Evolutionary conservation across 2,329 filamentous ascomycete species (phyloP).

Genomic region (Sporothrix pseudoabietina): DNA sequence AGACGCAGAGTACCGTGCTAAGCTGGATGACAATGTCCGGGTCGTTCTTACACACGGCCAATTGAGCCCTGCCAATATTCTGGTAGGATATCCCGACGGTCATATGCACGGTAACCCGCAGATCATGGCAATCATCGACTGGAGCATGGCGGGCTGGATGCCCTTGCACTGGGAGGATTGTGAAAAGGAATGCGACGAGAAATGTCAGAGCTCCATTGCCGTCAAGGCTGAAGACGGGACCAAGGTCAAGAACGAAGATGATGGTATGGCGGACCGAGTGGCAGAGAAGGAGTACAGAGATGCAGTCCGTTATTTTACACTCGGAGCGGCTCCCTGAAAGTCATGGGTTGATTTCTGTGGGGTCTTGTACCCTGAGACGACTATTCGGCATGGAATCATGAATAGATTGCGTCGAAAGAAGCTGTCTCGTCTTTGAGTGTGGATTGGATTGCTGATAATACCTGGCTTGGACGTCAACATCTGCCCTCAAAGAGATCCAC

Average conservation of each 20-base stretch:
- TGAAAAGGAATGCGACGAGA: slow-evolving; percentile 31
- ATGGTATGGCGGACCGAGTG: background rate
- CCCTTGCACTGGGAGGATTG: slow-evolving; percentile 44
- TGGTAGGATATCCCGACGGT: background rate
- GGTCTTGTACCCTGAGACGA: background rate
- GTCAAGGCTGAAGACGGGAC: background rate
- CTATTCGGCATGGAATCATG: background rate
- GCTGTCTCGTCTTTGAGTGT: background rate
- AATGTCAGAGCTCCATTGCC: background rate
- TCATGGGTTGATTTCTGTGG: background rate
- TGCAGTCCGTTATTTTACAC: background rate
- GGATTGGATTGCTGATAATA: background rate
- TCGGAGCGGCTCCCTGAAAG: background rate
- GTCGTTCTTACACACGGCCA: slow-evolving; percentile 18
- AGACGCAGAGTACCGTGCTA: background rate
- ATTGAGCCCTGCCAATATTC: background rate
- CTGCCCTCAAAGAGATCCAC: background rate
- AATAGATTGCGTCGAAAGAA: no score
- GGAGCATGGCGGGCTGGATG: slow-evolving; percentile 44
- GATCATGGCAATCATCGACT: slow-evolving; percentile 41
- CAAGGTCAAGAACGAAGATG: background rate
- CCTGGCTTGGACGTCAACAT: background rate
- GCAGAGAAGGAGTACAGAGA: background rate
- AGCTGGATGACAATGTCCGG: background rate
- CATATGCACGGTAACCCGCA: background rate